phyloP scores from a whole-genome alignment of 768 basidiomycete genomes.

The Leucogyrophana mollusca region DNA sequence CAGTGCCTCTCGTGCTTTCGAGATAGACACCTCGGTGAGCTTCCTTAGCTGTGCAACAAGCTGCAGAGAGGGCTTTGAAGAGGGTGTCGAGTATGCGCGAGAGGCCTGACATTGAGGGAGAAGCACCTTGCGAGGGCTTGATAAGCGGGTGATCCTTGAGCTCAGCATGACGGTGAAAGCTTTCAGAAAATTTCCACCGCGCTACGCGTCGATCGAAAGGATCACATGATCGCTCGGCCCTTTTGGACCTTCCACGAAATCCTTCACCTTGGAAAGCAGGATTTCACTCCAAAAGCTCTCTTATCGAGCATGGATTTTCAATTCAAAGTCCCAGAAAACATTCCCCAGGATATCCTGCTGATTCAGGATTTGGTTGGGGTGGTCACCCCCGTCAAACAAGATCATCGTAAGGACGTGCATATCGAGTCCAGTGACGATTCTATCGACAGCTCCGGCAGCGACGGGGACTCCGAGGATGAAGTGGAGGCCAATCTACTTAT shows the following conservation, averaged over 20 bases:
- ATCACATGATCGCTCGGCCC: too few relatives aligned
- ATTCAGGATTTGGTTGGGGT: slow-evolving; percentile 65
- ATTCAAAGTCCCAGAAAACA: slow-evolving; percentile 60
- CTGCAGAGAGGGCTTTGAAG: slow-evolving; percentile 61
- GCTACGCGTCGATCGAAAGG: too few relatives aligned
- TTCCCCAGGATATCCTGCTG: slow-evolving; percentile 74
- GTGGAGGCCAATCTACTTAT: slow-evolving; percentile 62
- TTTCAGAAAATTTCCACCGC: too few relatives aligned
- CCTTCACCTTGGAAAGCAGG: too few relatives aligned
- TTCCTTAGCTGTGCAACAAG: slow-evolving; percentile 87
- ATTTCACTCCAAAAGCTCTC: background rate
- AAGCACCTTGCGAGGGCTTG: slow-evolving; percentile 1
- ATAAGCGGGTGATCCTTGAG: slow-evolving; percentile 2
- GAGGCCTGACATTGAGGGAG: slow-evolving; percentile 16
- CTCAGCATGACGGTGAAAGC: too few relatives aligned
- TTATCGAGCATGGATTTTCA: slow-evolving; percentile 21
- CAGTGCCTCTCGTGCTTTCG: slow-evolving; percentile 89
- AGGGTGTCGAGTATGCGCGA: slow-evolving; percentile 53
- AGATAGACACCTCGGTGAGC: slow-evolving; percentile 75
- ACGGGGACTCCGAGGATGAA: slow-evolving; percentile 67
- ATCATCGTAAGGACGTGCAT: background rate
- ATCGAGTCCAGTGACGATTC: slow-evolving; percentile 37
- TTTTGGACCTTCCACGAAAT: background rate
- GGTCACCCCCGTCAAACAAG: slow-evolving; percentile 7
- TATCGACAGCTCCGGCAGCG: slow-evolving; percentile 53